A percentile compares a stretch with the other conserved stretches of the same genome.
Conservation (phyloP, 1,284 basidiomycete genomes). For the Pseudozyma tsukubaensis region DNA sequence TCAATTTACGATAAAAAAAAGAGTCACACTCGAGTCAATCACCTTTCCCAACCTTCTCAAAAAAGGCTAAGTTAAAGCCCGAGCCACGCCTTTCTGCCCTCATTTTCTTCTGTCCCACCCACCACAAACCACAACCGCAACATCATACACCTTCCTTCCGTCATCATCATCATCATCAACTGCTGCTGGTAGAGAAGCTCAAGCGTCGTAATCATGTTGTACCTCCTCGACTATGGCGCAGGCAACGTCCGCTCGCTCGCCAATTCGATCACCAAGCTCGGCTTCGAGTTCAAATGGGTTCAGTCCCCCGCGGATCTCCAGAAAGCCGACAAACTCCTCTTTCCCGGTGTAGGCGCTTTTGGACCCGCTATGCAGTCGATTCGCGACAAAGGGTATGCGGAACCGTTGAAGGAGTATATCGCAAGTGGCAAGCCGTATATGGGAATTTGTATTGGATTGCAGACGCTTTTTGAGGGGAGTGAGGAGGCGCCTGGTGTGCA, state of each 20-base stretch:
- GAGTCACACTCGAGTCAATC: conserved; percentile 34
- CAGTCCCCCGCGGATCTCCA: conserved; percentile 84
- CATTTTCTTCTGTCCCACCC: background rate
- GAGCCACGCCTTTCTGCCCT: background rate
- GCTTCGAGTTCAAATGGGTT: conserved; percentile 92
- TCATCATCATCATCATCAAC: background rate
- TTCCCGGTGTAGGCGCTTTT: conserved; percentile 98
- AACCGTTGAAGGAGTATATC: conserved; percentile 86
- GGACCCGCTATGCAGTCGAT: conserved; percentile 87
- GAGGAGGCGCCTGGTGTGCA: conserved; percentile 68
- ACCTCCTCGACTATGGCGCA: conserved; percentile 68
- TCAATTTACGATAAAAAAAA: conserved; percentile 12
- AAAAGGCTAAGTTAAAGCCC: background rate
- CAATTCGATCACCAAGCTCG: conserved; percentile 88
- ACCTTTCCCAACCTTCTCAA: background rate
- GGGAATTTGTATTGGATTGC: conserved; percentile 85
- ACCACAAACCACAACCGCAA: background rate
- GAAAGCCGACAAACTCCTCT: conserved; percentile 89
- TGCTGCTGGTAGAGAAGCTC: too few species aligned
- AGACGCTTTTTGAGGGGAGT: conserved; percentile 82
- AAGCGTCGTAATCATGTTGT: conserved; percentile 53
- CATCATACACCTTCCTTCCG: background rate
- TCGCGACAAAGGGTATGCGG: conserved; percentile 78
- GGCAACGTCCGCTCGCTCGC: conserved; percentile 74
- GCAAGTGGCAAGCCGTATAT: conserved; percentile 87